Percentiles rank a stretch among this genome's conserved stretches.
phyloP scores from a whole-genome alignment of 345 rosid species.

The Eutrema japonicum region DNA sequence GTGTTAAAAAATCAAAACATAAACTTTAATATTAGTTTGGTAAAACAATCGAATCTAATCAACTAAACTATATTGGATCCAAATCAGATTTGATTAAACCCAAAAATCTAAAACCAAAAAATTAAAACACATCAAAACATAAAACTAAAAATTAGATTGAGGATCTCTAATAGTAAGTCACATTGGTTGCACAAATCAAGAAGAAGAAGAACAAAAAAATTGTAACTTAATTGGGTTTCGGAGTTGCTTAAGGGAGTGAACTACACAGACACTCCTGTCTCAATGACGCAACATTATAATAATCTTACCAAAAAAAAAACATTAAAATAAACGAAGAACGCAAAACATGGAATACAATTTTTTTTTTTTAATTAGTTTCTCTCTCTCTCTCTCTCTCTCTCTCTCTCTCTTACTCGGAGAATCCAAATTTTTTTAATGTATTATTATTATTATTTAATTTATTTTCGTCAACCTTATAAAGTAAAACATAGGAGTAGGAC shows the following conservation, averaged over 20 bases:
- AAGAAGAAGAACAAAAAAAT: constrained; percentile 9
- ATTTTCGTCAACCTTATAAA: constrained; percentile 26
- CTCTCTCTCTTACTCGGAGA: no score
- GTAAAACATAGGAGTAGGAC: constrained; percentile 23
- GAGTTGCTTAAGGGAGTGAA: constrained; percentile 40
- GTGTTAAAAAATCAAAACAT: no score
- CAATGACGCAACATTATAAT: constrained; percentile 7
- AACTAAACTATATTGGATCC: not conserved
- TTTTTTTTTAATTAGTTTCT: not conserved
- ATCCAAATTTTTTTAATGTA: no score
- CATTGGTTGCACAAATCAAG: constrained; percentile 29
- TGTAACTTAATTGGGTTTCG: constrained; percentile 17
- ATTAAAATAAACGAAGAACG: constrained; percentile 30
- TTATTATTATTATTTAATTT: not conserved
- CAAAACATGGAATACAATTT: constrained; percentile 32
- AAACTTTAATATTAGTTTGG: no score
- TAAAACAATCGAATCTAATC: no score
- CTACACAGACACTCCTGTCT: constrained; percentile 25
- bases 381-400: no score
- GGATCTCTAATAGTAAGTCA: not conserved
- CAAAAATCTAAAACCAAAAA: not conserved
- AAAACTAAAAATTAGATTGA: not conserved
- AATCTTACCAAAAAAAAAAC: no score
- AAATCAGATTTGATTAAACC: not conserved
- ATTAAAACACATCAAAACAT: not conserved